phyloP scores from a whole-genome alignment of 192 early-diverging fungal species.

The Bifiguratus adelaidae region DNA sequence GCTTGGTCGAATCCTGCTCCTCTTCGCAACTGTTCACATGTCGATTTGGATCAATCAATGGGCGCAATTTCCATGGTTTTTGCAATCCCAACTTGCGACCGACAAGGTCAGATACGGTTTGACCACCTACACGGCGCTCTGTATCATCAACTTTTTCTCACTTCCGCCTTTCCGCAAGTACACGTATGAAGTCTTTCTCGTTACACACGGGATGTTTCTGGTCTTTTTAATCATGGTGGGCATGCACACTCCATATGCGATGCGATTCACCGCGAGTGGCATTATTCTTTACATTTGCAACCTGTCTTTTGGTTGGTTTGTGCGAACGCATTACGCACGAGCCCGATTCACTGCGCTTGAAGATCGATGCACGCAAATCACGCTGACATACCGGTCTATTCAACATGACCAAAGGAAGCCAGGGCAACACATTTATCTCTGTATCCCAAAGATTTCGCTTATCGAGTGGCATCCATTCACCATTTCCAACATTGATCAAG shows the following conservation, averaged over 20 bases:
- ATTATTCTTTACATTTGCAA: constrained; percentile 31
- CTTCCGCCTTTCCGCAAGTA: constrained; percentile 31
- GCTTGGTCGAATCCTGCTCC: constrained; percentile 19
- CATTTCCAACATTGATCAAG: constrained; percentile 18
- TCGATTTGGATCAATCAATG: constrained; percentile 1
- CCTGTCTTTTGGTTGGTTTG: constrained; percentile 25
- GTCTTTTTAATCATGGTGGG: constrained; percentile 33
- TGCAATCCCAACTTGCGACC: constrained; percentile 11
- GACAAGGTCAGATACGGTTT: constrained; percentile 36
- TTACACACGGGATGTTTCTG: constrained; percentile 28
- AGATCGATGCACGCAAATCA: constrained; percentile 19
- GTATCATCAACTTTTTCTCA: constrained; percentile 34
- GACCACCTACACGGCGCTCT: constrained; percentile 24
- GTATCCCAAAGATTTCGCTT: constrained; percentile 31
- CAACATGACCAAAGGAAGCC: constrained; percentile 7
- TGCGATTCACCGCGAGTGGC: constrained; percentile 33
- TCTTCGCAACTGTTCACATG: constrained; percentile 35
- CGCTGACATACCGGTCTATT: constrained; percentile 14
- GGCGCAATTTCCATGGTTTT: constrained; percentile 8
- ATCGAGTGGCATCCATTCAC: constrained; percentile 47
- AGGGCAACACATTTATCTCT: constrained; percentile 34
- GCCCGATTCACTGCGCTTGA: constrained; percentile 19
- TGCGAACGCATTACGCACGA: constrained; percentile 23
- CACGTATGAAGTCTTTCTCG: constrained; percentile 31
- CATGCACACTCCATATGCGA: constrained; percentile 40